Evolutionary conservation across 768 basidiomycete species (phyloP), one percentile per base, ranked within the genome.

Genomic region (Collybia nuda): DNA sequence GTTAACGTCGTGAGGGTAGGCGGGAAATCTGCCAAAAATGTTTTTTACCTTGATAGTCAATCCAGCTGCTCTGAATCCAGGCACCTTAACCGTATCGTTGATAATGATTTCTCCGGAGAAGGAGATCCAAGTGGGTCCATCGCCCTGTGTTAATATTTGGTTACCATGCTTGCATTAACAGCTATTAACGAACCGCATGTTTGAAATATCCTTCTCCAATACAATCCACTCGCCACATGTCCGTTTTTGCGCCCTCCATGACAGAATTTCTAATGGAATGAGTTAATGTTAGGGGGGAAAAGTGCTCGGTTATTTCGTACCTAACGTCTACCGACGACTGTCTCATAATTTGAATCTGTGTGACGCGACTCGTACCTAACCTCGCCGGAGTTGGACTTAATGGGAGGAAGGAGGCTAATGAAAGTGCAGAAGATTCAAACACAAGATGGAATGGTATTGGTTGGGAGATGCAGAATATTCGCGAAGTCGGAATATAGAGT

Each of bases 321-420:
- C 78, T 77, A 22, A 85, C 83, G 61, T 90, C 86, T 7, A 88
- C 84, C 6, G 75, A 77, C 3, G 79, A 77, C 62, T 90, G 88
- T 47, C 88, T 74, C 65, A 88, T 72, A 18, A 89, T 57, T 56
- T 85, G 79, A 21, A 90, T 67, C 6, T 75, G 78, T 5, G 83
- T 87, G 17, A 67, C 60, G 48, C 64, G 71, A 39, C 66, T 69
- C 7, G 54, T 44, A 6, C 49, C 55, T 46, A 67, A 50, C 55
- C 67, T 53, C 58, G 71, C 48, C 52, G 66, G 43, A 8, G 72
- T 73, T 0, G 87, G 88, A 28, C 77, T 76, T 28, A 76, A 74
- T 8, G 86, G 83, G 40, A 85, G 62, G 59, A 86, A 87, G 5
- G 78, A 70, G 1, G 80, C 78, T 12, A 90, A 69, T 11, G 86